Base-by-base conservation (phyloP, 176 grass and related monocot species). In the Stipa capillata region DNA sequence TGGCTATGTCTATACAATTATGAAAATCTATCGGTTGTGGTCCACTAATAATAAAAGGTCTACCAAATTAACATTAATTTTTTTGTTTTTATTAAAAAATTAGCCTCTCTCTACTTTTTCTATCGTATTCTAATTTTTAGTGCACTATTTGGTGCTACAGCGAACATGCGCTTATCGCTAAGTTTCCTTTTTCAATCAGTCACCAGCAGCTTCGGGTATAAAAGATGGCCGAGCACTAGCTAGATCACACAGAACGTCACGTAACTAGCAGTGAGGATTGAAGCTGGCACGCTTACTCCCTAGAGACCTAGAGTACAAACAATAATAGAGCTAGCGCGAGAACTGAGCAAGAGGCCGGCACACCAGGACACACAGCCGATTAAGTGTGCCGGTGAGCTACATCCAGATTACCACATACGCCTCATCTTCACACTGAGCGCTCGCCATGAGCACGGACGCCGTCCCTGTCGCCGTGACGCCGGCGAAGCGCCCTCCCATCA, bases 401-500 rank as follows among this genome's bases (percentile, higher is more conserved):
- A 17, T 77, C 40, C 44, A 42, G 39, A 50, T 45, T 21, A 57
- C 68, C 78, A 81, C 17, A 72, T 3, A 44, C 43, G 21, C 23
- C 1, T 63, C 68, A 61, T 31, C 67, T 47, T 29, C 48, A 13
- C 40, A 3, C 17, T 3, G 10, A 32, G 16, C 18, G 13, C 14
- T 13, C 18, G 15, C 54, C 65, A 84, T 89, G 87, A 89, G 61
- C 77, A 72, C 63, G 16, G 71, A 62, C 77, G 72, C 47, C 77
- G 76, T 76, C 52, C 63, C 82, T n/a, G 77, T 29, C 35, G 87
- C 87, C 55, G 77, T 81, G 87, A 69, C 76, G 82, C 87, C 87
- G 77, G 87, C 82, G 64, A 89, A 89, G 72, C 87, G 87, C 64
- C 54, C 54, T 42, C 45, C 71, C 37, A 75, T 85, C 77, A 97